These are phyloP conservation scores for Solanum virginianum DNA, from an alignment of 257 asterid genomes.

Conservation along the genomic window DNA sequence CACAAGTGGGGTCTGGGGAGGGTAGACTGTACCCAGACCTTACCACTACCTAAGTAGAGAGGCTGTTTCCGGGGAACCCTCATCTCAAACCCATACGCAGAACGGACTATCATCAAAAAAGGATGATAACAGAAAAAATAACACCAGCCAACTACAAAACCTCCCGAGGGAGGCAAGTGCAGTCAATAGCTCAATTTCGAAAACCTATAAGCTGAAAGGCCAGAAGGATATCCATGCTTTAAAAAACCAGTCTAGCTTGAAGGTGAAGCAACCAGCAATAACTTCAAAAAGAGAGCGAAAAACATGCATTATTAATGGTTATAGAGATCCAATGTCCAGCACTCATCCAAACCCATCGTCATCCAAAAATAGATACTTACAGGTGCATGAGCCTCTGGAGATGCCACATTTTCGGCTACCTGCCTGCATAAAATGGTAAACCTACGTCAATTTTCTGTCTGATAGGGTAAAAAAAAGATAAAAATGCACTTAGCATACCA, in stretches of 20 bases:
- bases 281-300: not conserved
- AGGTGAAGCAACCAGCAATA: not conserved
- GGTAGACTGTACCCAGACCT: no score
- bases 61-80: no score
- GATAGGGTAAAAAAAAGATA: not conserved
- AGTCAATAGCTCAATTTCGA: not conserved
- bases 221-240: not conserved
- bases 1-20: no score
- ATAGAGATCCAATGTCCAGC: not conserved
- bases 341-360: not conserved
- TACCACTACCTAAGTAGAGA: no score
- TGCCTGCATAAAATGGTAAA: slow-evolving; percentile 39
- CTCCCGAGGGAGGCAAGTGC: not conserved
- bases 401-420: slow-evolving; percentile 45
- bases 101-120: no score
- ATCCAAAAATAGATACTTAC: not conserved
- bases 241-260: not conserved
- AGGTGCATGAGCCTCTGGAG: slow-evolving; percentile 51
- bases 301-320: not conserved
- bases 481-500: not conserved
- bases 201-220: not conserved
- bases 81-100: no score
- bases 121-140: not conserved
- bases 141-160: not conserved
- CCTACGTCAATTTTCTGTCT: slow-evolving; percentile 1